A percentile compares a stretch with the other conserved stretches of the same genome.
Conservation (phyloP, 2,329 filamentous ascomycete species). For the Hawksworthiomyces lignivorus region DNA sequence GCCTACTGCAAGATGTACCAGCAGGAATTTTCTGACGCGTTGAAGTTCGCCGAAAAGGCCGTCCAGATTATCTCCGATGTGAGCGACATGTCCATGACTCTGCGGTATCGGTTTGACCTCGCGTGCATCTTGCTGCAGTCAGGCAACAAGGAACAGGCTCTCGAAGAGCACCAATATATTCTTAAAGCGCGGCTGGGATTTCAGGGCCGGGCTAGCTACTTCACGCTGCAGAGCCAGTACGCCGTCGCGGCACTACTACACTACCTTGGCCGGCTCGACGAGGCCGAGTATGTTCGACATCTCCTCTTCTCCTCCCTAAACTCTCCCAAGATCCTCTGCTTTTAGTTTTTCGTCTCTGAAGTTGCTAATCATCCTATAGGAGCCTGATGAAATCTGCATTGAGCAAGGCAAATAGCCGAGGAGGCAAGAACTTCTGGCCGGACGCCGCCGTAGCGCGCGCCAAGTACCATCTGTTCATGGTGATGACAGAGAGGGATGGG, state of each 20-base stretch:
- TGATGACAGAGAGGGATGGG: conserved; percentile 5
- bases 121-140: conserved; percentile 15
- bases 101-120: conserved; percentile 14
- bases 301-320: too few species aligned
- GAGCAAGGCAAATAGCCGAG: conserved; percentile 5
- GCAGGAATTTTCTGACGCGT: conserved; percentile 8
- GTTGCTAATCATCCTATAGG: too few species aligned
- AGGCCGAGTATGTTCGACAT: conserved; percentile 13
- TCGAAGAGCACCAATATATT: conserved; percentile 12
- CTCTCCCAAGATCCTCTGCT: background rate
- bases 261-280: conserved; percentile 10
- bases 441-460: conserved; percentile 13
- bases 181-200: conserved; percentile 14
- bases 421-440: conserved; percentile 14
- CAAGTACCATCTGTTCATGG: conserved; percentile 14
- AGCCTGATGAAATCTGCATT: conserved; percentile 10
- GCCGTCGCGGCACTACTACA: conserved; percentile 13
- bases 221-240: conserved; percentile 15
- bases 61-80: conserved; percentile 8
- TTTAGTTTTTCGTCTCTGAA: background rate
- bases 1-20: conserved; percentile 15
- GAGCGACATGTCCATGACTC: conserved; percentile 11
- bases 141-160: conserved; percentile 4
- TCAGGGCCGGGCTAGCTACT: conserved; percentile 14
- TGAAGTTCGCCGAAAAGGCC: conserved; percentile 4